These are phyloP conservation scores for Aureobasidium musti DNA, from an alignment of 2,329 filamentous ascomycete genomes.

Conservation along the genomic window DNA sequence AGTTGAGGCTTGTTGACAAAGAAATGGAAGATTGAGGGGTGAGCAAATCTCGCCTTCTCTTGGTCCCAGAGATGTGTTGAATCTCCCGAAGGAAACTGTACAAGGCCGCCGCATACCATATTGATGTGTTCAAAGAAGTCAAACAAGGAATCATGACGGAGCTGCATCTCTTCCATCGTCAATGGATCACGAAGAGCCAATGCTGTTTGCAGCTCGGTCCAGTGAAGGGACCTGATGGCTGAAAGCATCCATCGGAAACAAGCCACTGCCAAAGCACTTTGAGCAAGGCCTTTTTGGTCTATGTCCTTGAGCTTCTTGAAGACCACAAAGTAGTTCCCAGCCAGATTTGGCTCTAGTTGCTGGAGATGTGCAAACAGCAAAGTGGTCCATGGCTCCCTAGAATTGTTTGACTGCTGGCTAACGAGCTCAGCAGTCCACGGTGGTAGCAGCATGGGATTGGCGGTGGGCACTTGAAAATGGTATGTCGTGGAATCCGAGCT, in stretches of 20 bases:
- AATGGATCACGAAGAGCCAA: neutral
- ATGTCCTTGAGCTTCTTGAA: neutral
- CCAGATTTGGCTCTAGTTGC: too few relatives aligned
- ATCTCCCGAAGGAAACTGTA: neutral
- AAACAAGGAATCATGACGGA: too few relatives aligned
- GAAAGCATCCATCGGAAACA: conserved; percentile 2
- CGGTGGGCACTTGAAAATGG: too few relatives aligned
- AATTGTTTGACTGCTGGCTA: too few relatives aligned
- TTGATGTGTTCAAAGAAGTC: neutral
- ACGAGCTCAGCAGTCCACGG: too few relatives aligned
- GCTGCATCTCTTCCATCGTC: too few relatives aligned
- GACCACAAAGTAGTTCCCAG: too few relatives aligned
- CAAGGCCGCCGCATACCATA: neutral
- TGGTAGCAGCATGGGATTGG: too few relatives aligned
- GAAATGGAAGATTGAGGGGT: neutral
- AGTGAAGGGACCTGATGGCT: neutral
- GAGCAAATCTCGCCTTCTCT: neutral
- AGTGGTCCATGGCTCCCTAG: too few relatives aligned
- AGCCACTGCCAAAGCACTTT: neutral
- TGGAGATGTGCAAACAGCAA: too few relatives aligned
- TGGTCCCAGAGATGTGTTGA: neutral
- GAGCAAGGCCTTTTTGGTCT: neutral
- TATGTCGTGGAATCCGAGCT: too few relatives aligned
- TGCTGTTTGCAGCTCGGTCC: neutral
- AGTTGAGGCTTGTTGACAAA: neutral